A percentile compares a stretch with the other conserved stretches of the same genome.
These are phyloP conservation scores for Trichoderma simmonsii DNA, from an alignment of 2,329 filamentous ascomycete species.

Conservation along the genomic window DNA sequence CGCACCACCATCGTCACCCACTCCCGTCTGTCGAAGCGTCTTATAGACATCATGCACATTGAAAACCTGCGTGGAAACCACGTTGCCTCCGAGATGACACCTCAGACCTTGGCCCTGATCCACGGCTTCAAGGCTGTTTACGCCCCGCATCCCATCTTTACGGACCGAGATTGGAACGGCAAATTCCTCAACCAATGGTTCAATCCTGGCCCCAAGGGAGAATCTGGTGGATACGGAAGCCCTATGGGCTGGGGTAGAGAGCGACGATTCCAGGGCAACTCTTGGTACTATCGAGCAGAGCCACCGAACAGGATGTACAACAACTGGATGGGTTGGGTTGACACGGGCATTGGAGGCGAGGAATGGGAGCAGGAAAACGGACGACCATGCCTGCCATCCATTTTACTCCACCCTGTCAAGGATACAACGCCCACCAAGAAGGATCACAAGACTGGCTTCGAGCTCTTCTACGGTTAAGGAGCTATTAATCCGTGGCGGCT, in stretches of 20 bases:
- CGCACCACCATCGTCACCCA: slow-evolving; percentile 77
- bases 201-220: slow-evolving; percentile 55
- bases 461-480: slow-evolving; percentile 36
- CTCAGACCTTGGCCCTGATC: slow-evolving; percentile 68
- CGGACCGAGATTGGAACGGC: slow-evolving; percentile 68
- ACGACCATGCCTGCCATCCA: slow-evolving; percentile 55
- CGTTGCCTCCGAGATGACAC: slow-evolving; percentile 77
- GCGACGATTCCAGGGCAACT: slow-evolving; percentile 54
- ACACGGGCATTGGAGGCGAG: slow-evolving; percentile 51
- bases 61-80: slow-evolving; percentile 72
- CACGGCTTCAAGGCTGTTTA: slow-evolving; percentile 78
- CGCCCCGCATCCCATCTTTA: slow-evolving; percentile 75
- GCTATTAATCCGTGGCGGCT: not conserved
- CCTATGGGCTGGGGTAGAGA: slow-evolving; percentile 60
- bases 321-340: slow-evolving; percentile 61
- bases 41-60: slow-evolving; percentile 73
- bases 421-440: slow-evolving; percentile 51
- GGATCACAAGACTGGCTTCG: slow-evolving; percentile 39
- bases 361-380: slow-evolving; percentile 56
- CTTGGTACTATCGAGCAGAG: slow-evolving; percentile 59
- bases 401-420: slow-evolving; percentile 60
- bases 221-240: slow-evolving; percentile 52
- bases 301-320: slow-evolving; percentile 58
- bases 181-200: slow-evolving; percentile 55
- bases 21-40: slow-evolving; percentile 66